Evolutionary conservation across 2,329 filamentous ascomycete species (phyloP).

Genomic region (Zasmidium citrigriseum): DNA sequence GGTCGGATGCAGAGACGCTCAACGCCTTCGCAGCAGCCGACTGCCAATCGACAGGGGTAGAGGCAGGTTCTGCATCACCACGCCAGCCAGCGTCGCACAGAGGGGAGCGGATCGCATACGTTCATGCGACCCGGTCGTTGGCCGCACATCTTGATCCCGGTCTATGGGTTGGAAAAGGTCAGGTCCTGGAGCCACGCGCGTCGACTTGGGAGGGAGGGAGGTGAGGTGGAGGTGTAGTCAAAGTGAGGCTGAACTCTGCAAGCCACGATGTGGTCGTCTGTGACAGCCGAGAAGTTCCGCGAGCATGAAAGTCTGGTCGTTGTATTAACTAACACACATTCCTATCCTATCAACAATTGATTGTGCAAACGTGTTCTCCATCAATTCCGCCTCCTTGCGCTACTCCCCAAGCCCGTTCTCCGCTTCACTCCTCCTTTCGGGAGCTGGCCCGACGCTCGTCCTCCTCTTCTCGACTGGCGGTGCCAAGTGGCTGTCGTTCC

Average conservation of each 20-base stretch:
- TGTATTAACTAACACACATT: neutral
- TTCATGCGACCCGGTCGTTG: constrained; percentile 1
- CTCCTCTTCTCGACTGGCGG: constrained; percentile 18
- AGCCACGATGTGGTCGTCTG: neutral
- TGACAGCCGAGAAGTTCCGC: neutral
- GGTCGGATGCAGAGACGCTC: constrained; percentile 1
- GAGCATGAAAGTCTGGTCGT: neutral
- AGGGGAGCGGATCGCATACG: neutral
- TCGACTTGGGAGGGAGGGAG: neutral
- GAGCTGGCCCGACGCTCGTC: constrained; percentile 23
- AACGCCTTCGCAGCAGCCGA: constrained; percentile 1
- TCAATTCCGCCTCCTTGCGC: constrained; percentile 5
- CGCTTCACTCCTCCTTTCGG: constrained; percentile 5
- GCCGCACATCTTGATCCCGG: neutral
- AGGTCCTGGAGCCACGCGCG: neutral
- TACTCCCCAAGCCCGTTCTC: constrained; percentile 10
- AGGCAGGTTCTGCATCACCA: neutral
- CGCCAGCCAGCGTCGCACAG: constrained; percentile 8
- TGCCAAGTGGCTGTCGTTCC: constrained; percentile 22
- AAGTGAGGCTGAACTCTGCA: neutral
- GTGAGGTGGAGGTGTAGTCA: neutral
- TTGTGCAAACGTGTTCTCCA: neutral
- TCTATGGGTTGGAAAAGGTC: neutral
- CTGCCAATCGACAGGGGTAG: constrained; percentile 2
- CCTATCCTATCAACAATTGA: neutral